phyloP scores from a whole-genome alignment of 108 stramenopile species.

The Skeletonema grethae region DNA sequence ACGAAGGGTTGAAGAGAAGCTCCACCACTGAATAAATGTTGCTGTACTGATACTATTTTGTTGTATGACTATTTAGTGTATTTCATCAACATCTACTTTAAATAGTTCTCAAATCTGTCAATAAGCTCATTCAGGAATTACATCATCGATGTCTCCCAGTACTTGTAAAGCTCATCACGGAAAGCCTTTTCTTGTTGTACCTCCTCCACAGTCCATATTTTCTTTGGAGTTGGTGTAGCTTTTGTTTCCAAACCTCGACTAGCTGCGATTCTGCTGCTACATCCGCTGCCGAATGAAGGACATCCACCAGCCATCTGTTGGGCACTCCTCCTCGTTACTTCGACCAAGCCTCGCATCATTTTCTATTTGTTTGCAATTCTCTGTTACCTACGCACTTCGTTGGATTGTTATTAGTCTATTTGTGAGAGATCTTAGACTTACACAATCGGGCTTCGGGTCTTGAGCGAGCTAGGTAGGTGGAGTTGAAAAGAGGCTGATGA shows the following conservation, averaged over 20 bases:
- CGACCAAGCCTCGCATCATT: conserved; percentile 5
- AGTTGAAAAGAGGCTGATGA: background rate
- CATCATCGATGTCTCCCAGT: background rate
- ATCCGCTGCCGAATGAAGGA: background rate
- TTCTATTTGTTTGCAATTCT: background rate
- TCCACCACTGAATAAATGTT: background rate
- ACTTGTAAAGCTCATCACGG: background rate
- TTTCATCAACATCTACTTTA: background rate
- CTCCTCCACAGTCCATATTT: background rate
- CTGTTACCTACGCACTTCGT: background rate
- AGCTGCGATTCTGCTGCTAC: background rate
- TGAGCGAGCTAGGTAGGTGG: background rate
- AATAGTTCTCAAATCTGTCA: background rate
- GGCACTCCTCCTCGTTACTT: background rate
- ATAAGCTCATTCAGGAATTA: background rate
- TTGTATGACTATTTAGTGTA: background rate
- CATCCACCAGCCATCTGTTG: conserved; percentile 1
- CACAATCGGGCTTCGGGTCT: background rate
- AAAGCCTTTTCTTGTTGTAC: background rate
- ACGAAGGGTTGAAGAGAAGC: background rate
- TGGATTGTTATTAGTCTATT: background rate
- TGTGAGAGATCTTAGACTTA: background rate
- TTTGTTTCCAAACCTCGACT: background rate
- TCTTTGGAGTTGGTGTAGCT: background rate
- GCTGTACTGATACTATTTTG: background rate